Evolutionary conservation across 768 basidiomycete genomes (phyloP), one percentile per base, ranked within the genome.

Genomic region (Boletus eberwhitei): DNA sequence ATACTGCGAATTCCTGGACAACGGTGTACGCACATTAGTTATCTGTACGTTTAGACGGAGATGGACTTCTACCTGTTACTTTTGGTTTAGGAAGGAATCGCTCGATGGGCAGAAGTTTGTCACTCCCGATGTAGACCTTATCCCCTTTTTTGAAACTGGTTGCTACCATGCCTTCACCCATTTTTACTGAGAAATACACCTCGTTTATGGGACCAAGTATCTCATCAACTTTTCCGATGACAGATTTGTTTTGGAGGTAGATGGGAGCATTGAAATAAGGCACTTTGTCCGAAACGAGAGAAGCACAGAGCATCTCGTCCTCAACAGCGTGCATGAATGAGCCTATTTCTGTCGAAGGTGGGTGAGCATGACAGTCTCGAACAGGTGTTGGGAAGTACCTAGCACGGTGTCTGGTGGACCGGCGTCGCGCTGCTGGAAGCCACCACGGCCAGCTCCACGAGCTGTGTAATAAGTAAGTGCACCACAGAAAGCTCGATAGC

Each of bases 181-280:
- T 97, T 78, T 98, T 99, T 60, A 99, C 82, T 3, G 94, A 95
- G 68, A 99, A 98, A 74, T 85, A 98, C 54, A 98, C 94, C 70
- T 98, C 93, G 69, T 97, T 99, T 71, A 99, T 95, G 16, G 97
- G 96, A 3, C 97, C 97, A n/a, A 99, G 82, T 62, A 99, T 98
- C 73, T 99, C 97, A 73, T 99, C 97, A 39, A 99, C 89, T 75
- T 97, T 98, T 58, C 97, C 96, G 58, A 98, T 93, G 60, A 84
- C 79, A 11, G 93, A 90, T 75, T 97, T 98, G 73, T 98, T 97
- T 78, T 92, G 87, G 49, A 98, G 82, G 72, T 96, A 98, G 68
- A 98, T 93, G 46, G 96, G 95, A 0, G 96, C 95, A 71, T 99
- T 99, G 83, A 99, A 99, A 73, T 94, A 96, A 0, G 97, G 97